Percentiles rank a stretch among this genome's conserved stretches.
Conservation (phyloP, 106 monocot species). For the Posidonia australis region DNA sequence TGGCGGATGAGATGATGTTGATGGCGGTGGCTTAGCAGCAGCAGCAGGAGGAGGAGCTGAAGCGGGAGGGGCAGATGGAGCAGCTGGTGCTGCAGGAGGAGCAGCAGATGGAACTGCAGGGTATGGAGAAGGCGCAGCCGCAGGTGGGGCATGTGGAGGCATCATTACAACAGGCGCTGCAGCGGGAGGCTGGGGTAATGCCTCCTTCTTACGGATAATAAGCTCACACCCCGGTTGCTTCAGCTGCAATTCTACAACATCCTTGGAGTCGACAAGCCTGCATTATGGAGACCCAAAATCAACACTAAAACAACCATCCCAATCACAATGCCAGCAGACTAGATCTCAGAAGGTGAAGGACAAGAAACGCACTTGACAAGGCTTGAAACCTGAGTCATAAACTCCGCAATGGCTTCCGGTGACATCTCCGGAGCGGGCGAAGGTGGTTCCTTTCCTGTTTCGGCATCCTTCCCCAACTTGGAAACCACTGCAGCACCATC, state of each 20-base stretch:
- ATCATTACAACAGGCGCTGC: constrained; percentile 16
- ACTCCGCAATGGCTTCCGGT: constrained; percentile 27
- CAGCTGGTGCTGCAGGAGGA: constrained; percentile 1
- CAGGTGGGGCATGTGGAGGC: constrained; percentile 1
- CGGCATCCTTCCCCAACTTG: constrained; percentile 3
- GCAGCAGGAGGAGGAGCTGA: constrained; percentile 9
- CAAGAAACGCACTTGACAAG: constrained; percentile 34
- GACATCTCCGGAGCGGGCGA: constrained; percentile 13
- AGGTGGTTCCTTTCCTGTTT: background rate
- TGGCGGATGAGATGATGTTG: constrained; percentile 49
- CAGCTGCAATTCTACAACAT: constrained; percentile 34
- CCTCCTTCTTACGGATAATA: constrained; percentile 36
- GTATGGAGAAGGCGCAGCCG: constrained; percentile 3
- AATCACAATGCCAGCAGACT: background rate
- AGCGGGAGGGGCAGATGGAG: background rate
- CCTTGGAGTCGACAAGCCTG: constrained; percentile 42
- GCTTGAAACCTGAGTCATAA: constrained; percentile 37
- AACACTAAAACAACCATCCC: background rate
- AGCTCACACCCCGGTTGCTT: constrained; percentile 40
- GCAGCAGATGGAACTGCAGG: constrained; percentile 6
- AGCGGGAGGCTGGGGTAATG: constrained; percentile 20
- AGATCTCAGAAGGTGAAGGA: background rate
- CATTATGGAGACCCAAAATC: background rate
- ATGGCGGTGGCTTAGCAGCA: background rate
- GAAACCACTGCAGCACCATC: constrained; percentile 11